phyloP scores from a whole-genome alignment of 345 rosid genomes.

The Citrus unshiu region DNA sequence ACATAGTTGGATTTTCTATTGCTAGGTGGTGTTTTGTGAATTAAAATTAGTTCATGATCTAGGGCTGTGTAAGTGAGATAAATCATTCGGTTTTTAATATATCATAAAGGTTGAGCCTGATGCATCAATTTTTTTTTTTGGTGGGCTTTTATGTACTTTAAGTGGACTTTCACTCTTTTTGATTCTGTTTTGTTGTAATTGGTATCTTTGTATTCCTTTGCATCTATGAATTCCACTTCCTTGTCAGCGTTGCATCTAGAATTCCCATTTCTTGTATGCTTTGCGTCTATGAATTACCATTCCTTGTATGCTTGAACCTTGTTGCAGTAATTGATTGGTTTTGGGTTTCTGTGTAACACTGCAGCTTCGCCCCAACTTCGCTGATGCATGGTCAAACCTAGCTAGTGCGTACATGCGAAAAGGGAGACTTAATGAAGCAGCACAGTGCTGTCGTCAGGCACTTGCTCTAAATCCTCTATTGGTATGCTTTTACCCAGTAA shows the following conservation, averaged over 20 bases:
- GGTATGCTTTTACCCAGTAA: constrained; percentile 38
- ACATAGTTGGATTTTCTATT: neutral
- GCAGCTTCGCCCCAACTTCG: constrained; percentile 94
- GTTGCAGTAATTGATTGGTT: neutral
- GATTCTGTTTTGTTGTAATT: neutral
- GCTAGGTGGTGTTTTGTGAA: neutral
- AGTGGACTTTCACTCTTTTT: neutral
- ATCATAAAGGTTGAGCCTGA: neutral
- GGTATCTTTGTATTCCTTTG: neutral
- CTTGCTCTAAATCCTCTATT: constrained; percentile 80
- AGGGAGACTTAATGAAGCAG: constrained; percentile 93
- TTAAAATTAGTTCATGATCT: neutral
- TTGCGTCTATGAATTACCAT: neutral
- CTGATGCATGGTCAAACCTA: constrained; percentile 98
- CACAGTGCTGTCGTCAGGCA: constrained; percentile 96
- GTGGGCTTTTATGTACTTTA: neutral
- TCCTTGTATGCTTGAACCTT: neutral
- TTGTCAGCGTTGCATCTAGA: too few species aligned
- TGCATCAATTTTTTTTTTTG: neutral
- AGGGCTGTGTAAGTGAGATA: neutral
- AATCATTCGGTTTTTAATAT: neutral
- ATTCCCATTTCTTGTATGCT: neutral
- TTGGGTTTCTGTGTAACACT: constrained; percentile 1
- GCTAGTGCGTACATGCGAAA: constrained; percentile 98
- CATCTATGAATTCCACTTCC: neutral